phyloP scores from a whole-genome alignment of 2,329 filamentous ascomycete genomes.

The Ceratocystis albifundus region DNA sequence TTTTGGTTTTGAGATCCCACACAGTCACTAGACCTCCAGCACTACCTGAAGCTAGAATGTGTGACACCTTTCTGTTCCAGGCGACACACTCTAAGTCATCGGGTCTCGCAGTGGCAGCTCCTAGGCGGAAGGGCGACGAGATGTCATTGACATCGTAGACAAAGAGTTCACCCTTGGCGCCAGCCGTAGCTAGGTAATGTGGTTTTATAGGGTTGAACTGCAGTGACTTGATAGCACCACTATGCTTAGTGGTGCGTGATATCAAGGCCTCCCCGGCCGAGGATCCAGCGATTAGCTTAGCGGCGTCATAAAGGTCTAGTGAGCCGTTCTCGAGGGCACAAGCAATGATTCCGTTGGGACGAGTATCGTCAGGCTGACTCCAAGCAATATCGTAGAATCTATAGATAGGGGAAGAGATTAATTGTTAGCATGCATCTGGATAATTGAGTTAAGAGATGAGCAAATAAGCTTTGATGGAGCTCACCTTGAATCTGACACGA shows the following conservation, averaged over 20 bases:
- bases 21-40: slow-evolving; percentile 92
- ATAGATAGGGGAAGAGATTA: slow-evolving; percentile 14
- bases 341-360: slow-evolving; percentile 80
- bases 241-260: slow-evolving; percentile 80
- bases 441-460: neutral
- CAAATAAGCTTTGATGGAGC: neutral
- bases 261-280: slow-evolving; percentile 57
- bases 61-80: slow-evolving; percentile 96
- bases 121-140: slow-evolving; percentile 75
- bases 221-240: slow-evolving; percentile 80
- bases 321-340: slow-evolving; percentile 91
- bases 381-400: slow-evolving; percentile 98
- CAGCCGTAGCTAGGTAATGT: slow-evolving; percentile 83
- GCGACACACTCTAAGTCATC: slow-evolving; percentile 94
- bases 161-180: slow-evolving; percentile 90
- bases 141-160: slow-evolving; percentile 91
- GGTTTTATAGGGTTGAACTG: slow-evolving; percentile 93
- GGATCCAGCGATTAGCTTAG: slow-evolving; percentile 46
- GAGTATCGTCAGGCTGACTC: slow-evolving; percentile 67
- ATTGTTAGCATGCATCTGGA: neutral
- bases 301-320: slow-evolving; percentile 86
- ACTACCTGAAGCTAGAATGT: slow-evolving; percentile 90
- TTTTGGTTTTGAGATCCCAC: slow-evolving; percentile 97
- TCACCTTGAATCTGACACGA: slow-evolving; percentile 83
- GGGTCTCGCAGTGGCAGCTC: slow-evolving; percentile 74